Evolutionary conservation across 2,329 filamentous ascomycete genomes (phyloP), one percentile per base, ranked within the genome.

Genomic region (Trichothecium sympodiale): DNA sequence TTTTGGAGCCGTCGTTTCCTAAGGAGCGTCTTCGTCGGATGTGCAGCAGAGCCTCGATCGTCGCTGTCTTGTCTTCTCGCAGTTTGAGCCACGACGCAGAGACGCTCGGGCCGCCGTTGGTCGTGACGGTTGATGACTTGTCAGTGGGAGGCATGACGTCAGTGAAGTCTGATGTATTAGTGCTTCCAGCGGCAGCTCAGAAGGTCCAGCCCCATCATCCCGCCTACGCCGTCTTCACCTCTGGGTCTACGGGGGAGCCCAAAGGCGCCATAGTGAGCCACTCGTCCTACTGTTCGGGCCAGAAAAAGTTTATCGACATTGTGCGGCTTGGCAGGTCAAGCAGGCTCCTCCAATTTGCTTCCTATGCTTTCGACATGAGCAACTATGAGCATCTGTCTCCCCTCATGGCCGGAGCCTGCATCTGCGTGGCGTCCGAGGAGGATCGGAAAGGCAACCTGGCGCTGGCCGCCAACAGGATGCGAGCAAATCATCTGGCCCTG

Each of bases 331-430:
- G 10, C 10, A 6, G 6, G 6, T 6, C 20, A 6, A 25, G 20
- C 20, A 25, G 20, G 20, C 10, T 6, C 20, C 10, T 25, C 20
- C 20, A 25, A 10, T 25, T 25, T 25, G 20, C 8, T 32, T 5
- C 17, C 8, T 32, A 13, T 13, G 16, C 14, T 13, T 32, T 32
- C 13, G 31, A 32, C 13, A 17, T 17, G 6, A 15, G 5, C 31
- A 32, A 16, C 31, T 32, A 17, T 13, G 31, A 32, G 31, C 31
- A 32, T n/a, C 31, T 32, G n/a, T 5, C 31, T 5, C 31, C 31
- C 5, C 8, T 32, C 8, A 32, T 32, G 31, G 31, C 17, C 17
- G 31, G 31, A 5, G 31, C 31, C 8, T 32, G 31, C 31, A 32
- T 32, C 31, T 32, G 31, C 16, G 16, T 32, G 7, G 8, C 31